Conservation (phyloP, 352 stramenopile species). For the Phytophthora rubi region DNA sequence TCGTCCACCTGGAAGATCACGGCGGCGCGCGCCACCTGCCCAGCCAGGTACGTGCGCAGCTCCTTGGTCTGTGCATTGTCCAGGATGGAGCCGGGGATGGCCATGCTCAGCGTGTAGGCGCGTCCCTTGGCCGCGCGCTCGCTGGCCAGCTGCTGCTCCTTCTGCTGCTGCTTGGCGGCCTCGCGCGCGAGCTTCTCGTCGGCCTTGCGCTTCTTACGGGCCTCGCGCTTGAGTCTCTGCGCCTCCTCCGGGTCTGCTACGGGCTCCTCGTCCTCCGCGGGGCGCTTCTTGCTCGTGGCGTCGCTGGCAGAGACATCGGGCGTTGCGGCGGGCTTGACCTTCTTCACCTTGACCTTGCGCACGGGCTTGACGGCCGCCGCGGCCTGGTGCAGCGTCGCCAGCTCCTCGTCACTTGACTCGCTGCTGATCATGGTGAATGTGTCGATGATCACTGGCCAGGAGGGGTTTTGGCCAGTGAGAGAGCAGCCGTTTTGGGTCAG, state of each 20-base stretch:
- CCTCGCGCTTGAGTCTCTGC: conserved; percentile 57
- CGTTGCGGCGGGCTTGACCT: conserved; percentile 29
- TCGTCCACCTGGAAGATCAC: conserved; percentile 99
- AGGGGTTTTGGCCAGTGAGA: neutral
- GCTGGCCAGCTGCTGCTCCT: conserved; percentile 28
- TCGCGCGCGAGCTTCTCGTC: conserved; percentile 57
- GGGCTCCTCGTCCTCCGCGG: conserved; percentile 2
- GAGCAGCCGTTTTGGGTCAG: too few species aligned
- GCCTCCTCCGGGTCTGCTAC: conserved; percentile 28
- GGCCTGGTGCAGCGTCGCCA: conserved; percentile 68
- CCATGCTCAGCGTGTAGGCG: conserved; percentile 95
- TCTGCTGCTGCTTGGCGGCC: conserved; percentile 44
- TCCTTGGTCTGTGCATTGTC: conserved; percentile 98
- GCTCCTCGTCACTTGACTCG: conserved; percentile 90
- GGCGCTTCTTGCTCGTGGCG: conserved; percentile 23
- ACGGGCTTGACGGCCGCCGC: conserved; percentile 36
- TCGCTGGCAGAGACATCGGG: neutral
- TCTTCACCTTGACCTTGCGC: conserved; percentile 33
- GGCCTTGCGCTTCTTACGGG: conserved; percentile 75
- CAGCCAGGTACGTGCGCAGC: conserved; percentile 96
- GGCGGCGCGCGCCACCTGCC: conserved; percentile 96
- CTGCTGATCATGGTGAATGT: conserved; percentile 79
- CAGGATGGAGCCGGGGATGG: conserved; percentile 95
- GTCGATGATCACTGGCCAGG: conserved; percentile 1
- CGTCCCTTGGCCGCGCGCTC: conserved; percentile 67